Evolutionary conservation across 805 yeast genomes (phyloP).

Genomic region (Wickerhamomyces queroliae): DNA sequence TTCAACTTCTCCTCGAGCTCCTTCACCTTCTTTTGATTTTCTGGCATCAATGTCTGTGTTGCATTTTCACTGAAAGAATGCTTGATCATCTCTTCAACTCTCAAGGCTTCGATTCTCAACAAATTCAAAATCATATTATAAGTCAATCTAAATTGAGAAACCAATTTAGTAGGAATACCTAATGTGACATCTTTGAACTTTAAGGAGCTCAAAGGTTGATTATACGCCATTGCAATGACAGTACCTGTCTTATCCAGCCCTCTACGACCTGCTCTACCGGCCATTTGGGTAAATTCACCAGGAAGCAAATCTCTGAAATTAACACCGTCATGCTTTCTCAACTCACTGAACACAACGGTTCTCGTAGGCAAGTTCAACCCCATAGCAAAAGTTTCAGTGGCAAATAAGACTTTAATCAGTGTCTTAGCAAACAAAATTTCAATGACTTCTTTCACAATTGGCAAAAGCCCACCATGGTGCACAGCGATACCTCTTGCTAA

Average conservation of each 20-base stretch:
- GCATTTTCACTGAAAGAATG: conserved; percentile 92
- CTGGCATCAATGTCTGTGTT: conserved; percentile 79
- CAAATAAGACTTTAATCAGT: conserved; percentile 84
- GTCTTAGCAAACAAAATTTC: conserved; percentile 88
- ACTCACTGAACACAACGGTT: conserved; percentile 85
- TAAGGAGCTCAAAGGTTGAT: conserved; percentile 48
- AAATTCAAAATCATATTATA: conserved; percentile 93
- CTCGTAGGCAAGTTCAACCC: conserved; percentile 95
- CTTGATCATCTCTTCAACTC: conserved; percentile 98
- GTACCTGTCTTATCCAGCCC: conserved; percentile 93
- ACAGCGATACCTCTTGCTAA: conserved; percentile 90
- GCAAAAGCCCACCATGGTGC: conserved; percentile 91
- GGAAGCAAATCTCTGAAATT: conserved; percentile 78
- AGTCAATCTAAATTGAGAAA: conserved; percentile 89
- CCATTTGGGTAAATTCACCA: conserved; percentile 98
- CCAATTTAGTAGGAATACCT: conserved; percentile 86
- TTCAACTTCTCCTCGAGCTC: conserved; percentile 42
- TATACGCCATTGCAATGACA: conserved; percentile 85
- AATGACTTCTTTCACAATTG: conserved; percentile 88
- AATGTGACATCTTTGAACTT: conserved; percentile 75
- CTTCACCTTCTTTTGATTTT: conserved; percentile 65
- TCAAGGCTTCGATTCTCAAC: conserved; percentile 86
- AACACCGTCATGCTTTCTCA: conserved; percentile 87
- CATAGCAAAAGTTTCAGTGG: conserved; percentile 99
- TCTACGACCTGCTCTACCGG: conserved; percentile 98